Base-by-base conservation (phyloP, 2,329 filamentous ascomycete species). In the Sporothrix humicola region DNA sequence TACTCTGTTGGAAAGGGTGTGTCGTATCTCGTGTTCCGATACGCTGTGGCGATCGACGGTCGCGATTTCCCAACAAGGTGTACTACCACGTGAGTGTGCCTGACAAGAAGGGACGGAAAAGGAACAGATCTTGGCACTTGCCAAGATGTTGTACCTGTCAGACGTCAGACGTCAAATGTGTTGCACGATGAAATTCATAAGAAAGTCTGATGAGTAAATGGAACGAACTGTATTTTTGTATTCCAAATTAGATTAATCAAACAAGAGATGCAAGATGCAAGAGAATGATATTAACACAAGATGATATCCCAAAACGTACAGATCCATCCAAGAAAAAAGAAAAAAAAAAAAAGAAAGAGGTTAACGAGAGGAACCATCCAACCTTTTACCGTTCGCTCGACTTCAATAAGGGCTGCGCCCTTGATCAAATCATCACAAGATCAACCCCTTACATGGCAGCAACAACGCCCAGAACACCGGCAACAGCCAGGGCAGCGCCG, bases 391-490 rank as follows among this genome's bases (percentile, higher is more conserved):
- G 7, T 26, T 26, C 23, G 23, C 23, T 26, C 23, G 31, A 37
- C 31, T 37, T 37, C 17, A 46, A 20, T 0, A 42, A 15, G 5
- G 26, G 15, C 46, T 37, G 31, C 46, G 46, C 46, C 46, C 46
- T 48, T 48, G 7, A 37, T 17, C 54, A 56, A 54, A 15, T 15
- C 50, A 54, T 20, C 50, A 54, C 50, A 50, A 13, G 12, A 50
- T n/a, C 10, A 23, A 44, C 42, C 20, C 44, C 23, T 63, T 69
- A 59, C 74, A 73, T 52, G 12, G 20, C 71, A 61, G 56, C 56
- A 37, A 66, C 70, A 6, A 65, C 63, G 17, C 69, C 63, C 15
- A 72, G 69, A 5, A 72, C 42, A 42, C 69, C 73, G 56, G 26
- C 69, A 15, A 61, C 48, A 15, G 70, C 73, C 65, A 72, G 50